Conservation (phyloP, 805 yeast species). For the Zygoascus tannicola region DNA sequence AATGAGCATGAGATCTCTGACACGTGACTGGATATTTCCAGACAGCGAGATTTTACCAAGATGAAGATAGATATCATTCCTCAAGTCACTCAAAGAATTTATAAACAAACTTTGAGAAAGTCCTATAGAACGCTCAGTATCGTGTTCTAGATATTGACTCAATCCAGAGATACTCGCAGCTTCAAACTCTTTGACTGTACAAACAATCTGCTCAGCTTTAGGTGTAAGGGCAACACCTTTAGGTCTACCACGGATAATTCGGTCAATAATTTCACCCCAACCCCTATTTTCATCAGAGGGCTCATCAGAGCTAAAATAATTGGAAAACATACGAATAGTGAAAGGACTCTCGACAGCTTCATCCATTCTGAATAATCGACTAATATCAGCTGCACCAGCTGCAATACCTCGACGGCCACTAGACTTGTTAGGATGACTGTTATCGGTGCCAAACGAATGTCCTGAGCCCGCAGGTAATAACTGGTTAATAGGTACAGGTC, state of each 20-base stretch:
- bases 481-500: slow-evolving; percentile 6
- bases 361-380: slow-evolving; percentile 61
- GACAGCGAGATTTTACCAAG: slow-evolving; percentile 17
- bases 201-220: slow-evolving; percentile 60
- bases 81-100: slow-evolving; percentile 16
- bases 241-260: slow-evolving; percentile 66
- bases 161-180: slow-evolving; percentile 28
- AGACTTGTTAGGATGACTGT: slow-evolving; percentile 8
- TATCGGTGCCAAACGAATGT: background rate
- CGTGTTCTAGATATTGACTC: slow-evolving; percentile 27
- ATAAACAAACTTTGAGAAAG: slow-evolving; percentile 34
- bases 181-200: slow-evolving; percentile 66
- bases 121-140: slow-evolving; percentile 44
- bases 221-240: slow-evolving; percentile 70
- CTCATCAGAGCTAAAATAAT: slow-evolving; percentile 43
- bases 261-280: slow-evolving; percentile 80
- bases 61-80: slow-evolving; percentile 20
- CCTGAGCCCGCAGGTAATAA: background rate
- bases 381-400: slow-evolving; percentile 80
- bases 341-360: slow-evolving; percentile 61
- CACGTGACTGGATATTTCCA: slow-evolving; percentile 2
- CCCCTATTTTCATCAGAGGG: slow-evolving; percentile 49
- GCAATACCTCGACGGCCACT: slow-evolving; percentile 67
- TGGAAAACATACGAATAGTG: slow-evolving; percentile 60
- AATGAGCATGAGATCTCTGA: slow-evolving; percentile 37